Percentiles rank a stretch among this genome's conserved stretches.
Evolutionary conservation across 352 stramenopile species (phyloP).

Genomic region (Pythium utonaiense): DNA sequence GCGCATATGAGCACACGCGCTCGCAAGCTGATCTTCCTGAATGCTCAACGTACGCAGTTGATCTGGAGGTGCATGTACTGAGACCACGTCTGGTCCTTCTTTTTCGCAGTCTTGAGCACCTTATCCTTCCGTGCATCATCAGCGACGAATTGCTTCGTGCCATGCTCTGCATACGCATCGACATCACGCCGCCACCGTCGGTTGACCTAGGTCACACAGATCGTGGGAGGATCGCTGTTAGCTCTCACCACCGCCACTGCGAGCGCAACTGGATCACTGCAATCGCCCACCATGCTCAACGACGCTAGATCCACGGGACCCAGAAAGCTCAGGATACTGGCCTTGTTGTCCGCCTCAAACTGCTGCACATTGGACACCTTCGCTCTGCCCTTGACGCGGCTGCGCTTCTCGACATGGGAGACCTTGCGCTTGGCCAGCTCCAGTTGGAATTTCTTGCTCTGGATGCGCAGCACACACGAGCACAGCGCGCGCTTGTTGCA

Average conservation of each 20-base stretch:
- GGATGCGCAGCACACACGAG: slow-evolving; percentile 61
- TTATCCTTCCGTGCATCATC: slow-evolving; percentile 28
- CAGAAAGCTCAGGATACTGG: slow-evolving; percentile 47
- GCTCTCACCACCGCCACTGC: neutral
- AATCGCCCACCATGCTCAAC: slow-evolving; percentile 57
- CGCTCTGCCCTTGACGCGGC: slow-evolving; percentile 5
- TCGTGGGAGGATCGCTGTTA: slow-evolving; percentile 8
- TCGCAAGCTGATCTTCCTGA: neutral
- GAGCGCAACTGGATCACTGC: neutral
- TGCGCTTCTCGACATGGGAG: neutral
- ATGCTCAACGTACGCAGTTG: slow-evolving; percentile 46
- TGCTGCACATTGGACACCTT: slow-evolving; percentile 48
- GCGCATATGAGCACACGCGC: too few relatives aligned
- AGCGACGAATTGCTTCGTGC: slow-evolving; percentile 37
- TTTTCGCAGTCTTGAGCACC: slow-evolving; percentile 50
- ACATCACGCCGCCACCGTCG: slow-evolving; percentile 37
- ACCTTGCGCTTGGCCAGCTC: slow-evolving; percentile 38
- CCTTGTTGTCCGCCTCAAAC: slow-evolving; percentile 48
- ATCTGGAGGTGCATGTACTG: slow-evolving; percentile 73
- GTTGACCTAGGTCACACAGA: slow-evolving; percentile 52
- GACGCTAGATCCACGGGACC: slow-evolving; percentile 33
- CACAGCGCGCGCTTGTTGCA: slow-evolving; percentile 66
- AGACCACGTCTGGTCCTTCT: slow-evolving; percentile 51
- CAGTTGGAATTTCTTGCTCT: slow-evolving; percentile 68
- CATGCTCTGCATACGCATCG: slow-evolving; percentile 48